Evolutionary conservation across 495 filamentous ascomycete species (phyloP).

Genomic region (Talaromyces borbonicus): DNA sequence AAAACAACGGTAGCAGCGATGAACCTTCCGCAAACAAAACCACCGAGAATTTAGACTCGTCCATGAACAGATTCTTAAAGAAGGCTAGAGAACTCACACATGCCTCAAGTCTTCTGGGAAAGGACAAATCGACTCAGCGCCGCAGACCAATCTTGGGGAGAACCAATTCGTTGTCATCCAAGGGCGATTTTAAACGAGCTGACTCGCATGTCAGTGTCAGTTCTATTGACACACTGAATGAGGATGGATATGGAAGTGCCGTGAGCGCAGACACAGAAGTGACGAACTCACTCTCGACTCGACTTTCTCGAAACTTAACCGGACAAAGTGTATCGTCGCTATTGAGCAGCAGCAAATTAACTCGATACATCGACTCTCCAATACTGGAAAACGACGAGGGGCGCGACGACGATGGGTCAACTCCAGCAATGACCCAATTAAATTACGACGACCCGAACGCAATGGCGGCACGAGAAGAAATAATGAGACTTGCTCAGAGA

Average conservation of each 20-base stretch:
- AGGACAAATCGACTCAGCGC: constrained; percentile 10
- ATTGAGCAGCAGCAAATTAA: constrained; percentile 23
- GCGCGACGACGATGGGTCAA: constrained; percentile 24
- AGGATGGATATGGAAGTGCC: constrained; percentile 39
- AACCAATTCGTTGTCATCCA: constrained; percentile 33
- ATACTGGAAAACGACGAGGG: constrained; percentile 17
- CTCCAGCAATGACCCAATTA: constrained; percentile 41
- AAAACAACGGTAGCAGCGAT: constrained; percentile 13
- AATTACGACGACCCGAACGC: constrained; percentile 45
- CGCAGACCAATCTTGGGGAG: constrained; percentile 41
- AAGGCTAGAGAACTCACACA: constrained; percentile 33
- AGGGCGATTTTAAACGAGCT: constrained; percentile 3
- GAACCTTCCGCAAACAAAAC: constrained; percentile 11
- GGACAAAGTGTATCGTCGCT: constrained; percentile 25
- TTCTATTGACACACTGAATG: constrained; percentile 46
- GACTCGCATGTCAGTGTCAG: constrained; percentile 43
- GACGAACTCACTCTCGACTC: constrained; percentile 15
- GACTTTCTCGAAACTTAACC: constrained; percentile 7
- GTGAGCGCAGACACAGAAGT: constrained; percentile 27
- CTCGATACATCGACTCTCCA: constrained; percentile 19
- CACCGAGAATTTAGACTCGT: constrained; percentile 26
- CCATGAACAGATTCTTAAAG: constrained; percentile 30
- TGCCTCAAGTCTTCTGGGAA: constrained; percentile 13
- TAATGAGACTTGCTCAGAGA: constrained; percentile 35
- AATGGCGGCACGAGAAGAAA: constrained; percentile 37